Base-by-base conservation (phyloP, 164 flowering plant genomes). In the Warburgia ugandensis region DNA sequence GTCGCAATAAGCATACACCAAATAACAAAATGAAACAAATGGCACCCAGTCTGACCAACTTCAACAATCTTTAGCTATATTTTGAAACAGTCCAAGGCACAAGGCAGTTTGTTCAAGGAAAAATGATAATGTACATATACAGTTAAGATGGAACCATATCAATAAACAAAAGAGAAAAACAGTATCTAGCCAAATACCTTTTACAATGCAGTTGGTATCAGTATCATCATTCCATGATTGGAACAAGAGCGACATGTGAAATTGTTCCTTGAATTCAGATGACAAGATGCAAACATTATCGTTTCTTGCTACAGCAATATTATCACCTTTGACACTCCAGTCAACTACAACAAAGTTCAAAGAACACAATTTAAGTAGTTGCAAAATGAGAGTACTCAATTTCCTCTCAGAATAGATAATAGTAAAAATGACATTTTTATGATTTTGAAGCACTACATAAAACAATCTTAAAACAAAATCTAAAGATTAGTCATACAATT, bases 281-380 rank as follows among this genome's bases (percentile, higher is more conserved):
- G 99, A 77, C 9, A 84, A 26, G 43, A 89, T 76, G 50, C 72
- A 69, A 44, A 94, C 65, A 42, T 17, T 54, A 30, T 68, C 68
- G 59, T 69, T 68, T 56, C 67, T 75, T 27, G 88, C 95, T 39
- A 86, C 71, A 51, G 82, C 99, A 68, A 94, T 28, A 56, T 40
- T 65, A 33, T 71, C 65, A 2, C 94, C 95, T 35, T 61, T 64
- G 3, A 55, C 51, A 69, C 88, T 75, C 95, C 90, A 83, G 45
- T 72, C 95, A 73, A 82, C 95, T 89, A 43, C 36, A 44, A 49
- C 20, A 61, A 31, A 11, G 25, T 30, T n/a, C 43, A 29, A 33
- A 12, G 12, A 20, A 19, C 14, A 16, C 42, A 50, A 31, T 22
- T 19, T 2, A 11, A 35, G 31, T 20, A 50, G 23, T n/a, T 4